Conservation (phyloP, 805 yeast species). For the Hanseniaspora lindneri region DNA sequence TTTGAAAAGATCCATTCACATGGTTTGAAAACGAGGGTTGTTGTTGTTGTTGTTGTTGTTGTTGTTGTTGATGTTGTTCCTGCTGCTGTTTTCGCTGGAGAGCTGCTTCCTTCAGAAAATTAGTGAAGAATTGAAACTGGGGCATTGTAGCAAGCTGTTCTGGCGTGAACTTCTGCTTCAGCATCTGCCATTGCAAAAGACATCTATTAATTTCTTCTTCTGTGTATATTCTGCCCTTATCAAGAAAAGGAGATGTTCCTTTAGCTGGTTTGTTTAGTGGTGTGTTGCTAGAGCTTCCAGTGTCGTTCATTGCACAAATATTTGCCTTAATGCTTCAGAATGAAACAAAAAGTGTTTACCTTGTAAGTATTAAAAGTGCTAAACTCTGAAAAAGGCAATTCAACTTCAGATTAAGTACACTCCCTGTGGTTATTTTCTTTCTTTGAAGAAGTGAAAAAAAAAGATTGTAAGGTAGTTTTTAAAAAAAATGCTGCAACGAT, state of each 20-base stretch:
- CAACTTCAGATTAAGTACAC: no score
- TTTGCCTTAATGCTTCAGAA: no score
- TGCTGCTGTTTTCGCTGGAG: constrained; percentile 26
- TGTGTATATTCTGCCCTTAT: constrained; percentile 21
- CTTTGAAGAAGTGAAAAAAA: no score
- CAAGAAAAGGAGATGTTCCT: constrained; percentile 2
- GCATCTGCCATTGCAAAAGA: constrained; percentile 28
- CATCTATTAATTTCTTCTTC: constrained; percentile 31
- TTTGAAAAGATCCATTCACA: background rate
- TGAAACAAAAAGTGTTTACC: no score
- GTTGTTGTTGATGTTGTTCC: constrained; percentile 15
- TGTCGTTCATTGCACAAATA: no score
- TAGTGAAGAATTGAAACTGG: constrained; percentile 29
- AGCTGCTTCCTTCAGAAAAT: constrained; percentile 28
- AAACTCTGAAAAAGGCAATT: no score
- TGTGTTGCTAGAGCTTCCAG: background rate
- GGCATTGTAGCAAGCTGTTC: constrained; percentile 27
- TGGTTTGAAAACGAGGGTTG: background rate
- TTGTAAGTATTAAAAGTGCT: no score
- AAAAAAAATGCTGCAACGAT: no score
- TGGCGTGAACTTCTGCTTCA: constrained; percentile 29
- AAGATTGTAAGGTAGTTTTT: no score
- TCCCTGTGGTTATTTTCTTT: no score
- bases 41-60: constrained; percentile 16
- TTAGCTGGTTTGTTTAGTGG: background rate